Percentiles rank a stretch among this genome's conserved stretches.
phyloP scores from a whole-genome alignment of 1,284 basidiomycete species.

The Naganishia albida region DNA sequence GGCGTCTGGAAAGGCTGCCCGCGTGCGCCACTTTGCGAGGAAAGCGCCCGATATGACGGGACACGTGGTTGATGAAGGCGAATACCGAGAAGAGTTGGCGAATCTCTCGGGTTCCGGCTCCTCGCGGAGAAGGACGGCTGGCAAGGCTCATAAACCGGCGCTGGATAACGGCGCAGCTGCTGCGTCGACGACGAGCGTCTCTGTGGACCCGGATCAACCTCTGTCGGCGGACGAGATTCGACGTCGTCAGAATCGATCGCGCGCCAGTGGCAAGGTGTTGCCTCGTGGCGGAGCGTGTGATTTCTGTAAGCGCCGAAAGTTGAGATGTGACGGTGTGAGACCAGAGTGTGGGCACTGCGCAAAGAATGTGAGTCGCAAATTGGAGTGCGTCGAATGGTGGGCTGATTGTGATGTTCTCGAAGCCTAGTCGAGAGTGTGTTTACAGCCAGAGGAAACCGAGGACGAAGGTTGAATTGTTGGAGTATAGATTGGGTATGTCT shows the following conservation, averaged over 20 bases:
- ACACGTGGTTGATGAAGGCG: not conserved
- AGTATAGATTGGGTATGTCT: constrained; percentile 45
- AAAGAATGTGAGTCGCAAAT: constrained; percentile 35
- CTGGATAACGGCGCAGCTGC: not conserved
- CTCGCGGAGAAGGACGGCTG: constrained; percentile 5
- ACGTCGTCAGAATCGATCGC: constrained; percentile 30
- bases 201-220: constrained; percentile 26
- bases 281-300: constrained; percentile 51
- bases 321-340: constrained; percentile 50
- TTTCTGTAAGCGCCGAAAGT: constrained; percentile 53
- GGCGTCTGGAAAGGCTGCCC: constrained; percentile 14
- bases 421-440: constrained; percentile 42
- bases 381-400: not conserved
- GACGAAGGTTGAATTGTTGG: constrained; percentile 46
- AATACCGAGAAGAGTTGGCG: constrained; percentile 1
- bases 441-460: constrained; percentile 52
- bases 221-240: constrained; percentile 32
- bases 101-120: constrained; percentile 4
- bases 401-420: not conserved
- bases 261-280: constrained; percentile 32
- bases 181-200: constrained; percentile 1
- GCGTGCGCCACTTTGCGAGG: constrained; percentile 14
- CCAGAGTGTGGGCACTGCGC: constrained; percentile 48
- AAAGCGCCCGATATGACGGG: not conserved
- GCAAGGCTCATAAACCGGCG: not conserved